Percentiles rank a stretch among this genome's conserved stretches.
Evolutionary conservation across 768 basidiomycete species (phyloP).

Genomic region (Sarcodon sp.): DNA sequence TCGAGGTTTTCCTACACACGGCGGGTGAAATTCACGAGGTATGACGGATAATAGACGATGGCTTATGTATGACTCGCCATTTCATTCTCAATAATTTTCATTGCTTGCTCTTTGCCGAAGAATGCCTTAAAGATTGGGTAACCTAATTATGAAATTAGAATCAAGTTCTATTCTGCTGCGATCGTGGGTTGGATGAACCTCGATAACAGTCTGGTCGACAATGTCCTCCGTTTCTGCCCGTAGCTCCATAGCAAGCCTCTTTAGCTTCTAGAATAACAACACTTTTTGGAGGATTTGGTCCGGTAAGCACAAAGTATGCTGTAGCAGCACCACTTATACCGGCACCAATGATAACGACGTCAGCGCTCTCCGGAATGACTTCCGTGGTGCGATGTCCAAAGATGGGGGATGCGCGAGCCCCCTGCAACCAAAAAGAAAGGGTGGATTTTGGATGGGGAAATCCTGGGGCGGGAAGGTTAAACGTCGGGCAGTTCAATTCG

Average conservation of each 20-base stretch:
- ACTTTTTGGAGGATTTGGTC: slow-evolving; percentile 6
- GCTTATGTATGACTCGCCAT: slow-evolving; percentile 2
- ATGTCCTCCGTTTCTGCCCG: slow-evolving; percentile 17
- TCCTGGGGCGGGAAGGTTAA: not conserved
- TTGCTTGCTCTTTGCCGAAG: slow-evolving; percentile 13
- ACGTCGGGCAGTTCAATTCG: too few relatives aligned
- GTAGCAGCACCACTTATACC: slow-evolving; percentile 21
- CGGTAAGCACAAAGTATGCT: slow-evolving; percentile 16
- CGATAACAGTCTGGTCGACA: slow-evolving; percentile 13
- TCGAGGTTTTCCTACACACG: slow-evolving; percentile 11
- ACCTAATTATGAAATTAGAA: slow-evolving; percentile 2
- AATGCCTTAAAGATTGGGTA: slow-evolving; percentile 10
- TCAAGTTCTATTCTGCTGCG: too few relatives aligned
- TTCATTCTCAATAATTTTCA: slow-evolving; percentile 14
- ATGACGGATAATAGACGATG: not conserved
- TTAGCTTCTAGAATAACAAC: slow-evolving; percentile 30
- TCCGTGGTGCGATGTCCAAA: slow-evolving; percentile 10
- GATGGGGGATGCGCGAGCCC: slow-evolving; percentile 9
- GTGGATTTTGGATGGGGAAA: slow-evolving; percentile 6
- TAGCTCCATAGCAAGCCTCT: slow-evolving; percentile 19
- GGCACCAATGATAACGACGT: slow-evolving; percentile 21
- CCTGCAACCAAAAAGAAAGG: slow-evolving; percentile 20
- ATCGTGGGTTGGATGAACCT: slow-evolving; percentile 4
- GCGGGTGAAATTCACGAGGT: not conserved
- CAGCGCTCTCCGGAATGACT: slow-evolving; percentile 8